phyloP scores from a whole-genome alignment of 163 green algal species.

The Scenedesmus sp. region DNA sequence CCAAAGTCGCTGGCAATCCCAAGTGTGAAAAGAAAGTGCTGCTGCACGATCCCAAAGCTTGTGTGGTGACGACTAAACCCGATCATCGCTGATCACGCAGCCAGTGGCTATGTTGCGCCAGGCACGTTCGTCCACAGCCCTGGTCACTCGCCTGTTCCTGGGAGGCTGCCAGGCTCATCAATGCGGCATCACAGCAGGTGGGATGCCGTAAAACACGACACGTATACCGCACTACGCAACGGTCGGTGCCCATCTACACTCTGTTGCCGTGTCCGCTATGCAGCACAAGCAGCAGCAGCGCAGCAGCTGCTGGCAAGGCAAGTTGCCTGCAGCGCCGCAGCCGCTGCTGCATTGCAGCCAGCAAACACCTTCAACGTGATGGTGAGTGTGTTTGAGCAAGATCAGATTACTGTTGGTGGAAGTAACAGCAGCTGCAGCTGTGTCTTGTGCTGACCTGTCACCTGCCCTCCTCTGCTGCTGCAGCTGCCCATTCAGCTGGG shows the following conservation, averaged over 20 bases:
- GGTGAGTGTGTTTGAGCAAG: neutral
- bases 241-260: neutral
- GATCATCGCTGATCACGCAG: neutral
- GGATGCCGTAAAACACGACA: too few species aligned
- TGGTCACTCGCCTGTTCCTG: slow-evolving; percentile 1
- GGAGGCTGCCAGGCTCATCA: slow-evolving; percentile 8
- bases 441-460: neutral
- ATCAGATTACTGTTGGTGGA: neutral
- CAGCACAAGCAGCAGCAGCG: slow-evolving; percentile 27
- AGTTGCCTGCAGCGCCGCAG: slow-evolving; percentile 30
- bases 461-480: neutral
- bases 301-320: slow-evolving; percentile 38
- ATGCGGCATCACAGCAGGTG: slow-evolving; percentile 23
- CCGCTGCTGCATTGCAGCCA: neutral
- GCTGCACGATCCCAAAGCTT: neutral
- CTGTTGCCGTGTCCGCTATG: neutral
- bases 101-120: neutral
- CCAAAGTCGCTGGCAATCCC: too few species aligned
- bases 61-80: neutral
- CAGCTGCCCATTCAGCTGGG: slow-evolving; percentile 46
- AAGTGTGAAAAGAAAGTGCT: too few species aligned
- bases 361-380: slow-evolving; percentile 25
- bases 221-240: neutral
- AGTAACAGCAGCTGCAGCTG: neutral
- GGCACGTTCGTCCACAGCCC: neutral